phyloP scores from a whole-genome alignment of 495 filamentous ascomycete genomes.

The Neurospora tetrasperma region DNA sequence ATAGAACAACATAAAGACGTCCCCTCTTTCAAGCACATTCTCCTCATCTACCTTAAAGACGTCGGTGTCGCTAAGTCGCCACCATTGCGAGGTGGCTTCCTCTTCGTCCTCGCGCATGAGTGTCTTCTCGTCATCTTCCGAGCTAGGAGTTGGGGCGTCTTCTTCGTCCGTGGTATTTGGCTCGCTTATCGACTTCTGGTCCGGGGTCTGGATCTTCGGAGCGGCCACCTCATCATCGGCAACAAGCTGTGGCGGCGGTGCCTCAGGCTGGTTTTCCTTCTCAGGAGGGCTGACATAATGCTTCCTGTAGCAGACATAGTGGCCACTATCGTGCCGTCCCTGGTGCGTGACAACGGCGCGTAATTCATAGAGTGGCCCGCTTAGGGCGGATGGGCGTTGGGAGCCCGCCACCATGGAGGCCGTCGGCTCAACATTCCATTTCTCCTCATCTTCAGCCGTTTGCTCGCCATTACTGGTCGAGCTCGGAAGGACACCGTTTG shows the following conservation, averaged over 20 bases:
- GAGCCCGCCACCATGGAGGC: conserved; percentile 55
- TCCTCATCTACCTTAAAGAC: conserved; percentile 64
- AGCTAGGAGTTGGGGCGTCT: not conserved
- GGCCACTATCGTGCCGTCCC: conserved; percentile 86
- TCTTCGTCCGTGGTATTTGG: not conserved
- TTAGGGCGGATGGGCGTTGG: conserved; percentile 28
- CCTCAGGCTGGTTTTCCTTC: not conserved
- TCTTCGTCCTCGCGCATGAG: not conserved
- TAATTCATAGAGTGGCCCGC: conserved; percentile 62
- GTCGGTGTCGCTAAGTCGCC: conserved; percentile 75
- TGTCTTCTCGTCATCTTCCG: conserved; percentile 6
- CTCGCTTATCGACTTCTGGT: not conserved
- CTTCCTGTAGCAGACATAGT: conserved; percentile 85
- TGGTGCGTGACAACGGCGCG: conserved; percentile 82
- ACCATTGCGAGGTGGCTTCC: conserved; percentile 51
- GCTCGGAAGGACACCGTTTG: not conserved
- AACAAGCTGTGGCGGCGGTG: conserved; percentile 1
- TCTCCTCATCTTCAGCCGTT: conserved; percentile 35
- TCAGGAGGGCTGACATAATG: conserved; percentile 23
- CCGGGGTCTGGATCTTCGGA: not conserved
- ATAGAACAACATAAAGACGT: conserved; percentile 96
- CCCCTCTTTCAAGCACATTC: conserved; percentile 64
- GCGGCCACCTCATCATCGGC: not conserved
- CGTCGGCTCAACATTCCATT: conserved; percentile 56
- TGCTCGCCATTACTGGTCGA: conserved; percentile 5